Evolutionary conservation across 2,329 filamentous ascomycete species (phyloP).

Genomic region (Rhinocladiella mackenziei): DNA sequence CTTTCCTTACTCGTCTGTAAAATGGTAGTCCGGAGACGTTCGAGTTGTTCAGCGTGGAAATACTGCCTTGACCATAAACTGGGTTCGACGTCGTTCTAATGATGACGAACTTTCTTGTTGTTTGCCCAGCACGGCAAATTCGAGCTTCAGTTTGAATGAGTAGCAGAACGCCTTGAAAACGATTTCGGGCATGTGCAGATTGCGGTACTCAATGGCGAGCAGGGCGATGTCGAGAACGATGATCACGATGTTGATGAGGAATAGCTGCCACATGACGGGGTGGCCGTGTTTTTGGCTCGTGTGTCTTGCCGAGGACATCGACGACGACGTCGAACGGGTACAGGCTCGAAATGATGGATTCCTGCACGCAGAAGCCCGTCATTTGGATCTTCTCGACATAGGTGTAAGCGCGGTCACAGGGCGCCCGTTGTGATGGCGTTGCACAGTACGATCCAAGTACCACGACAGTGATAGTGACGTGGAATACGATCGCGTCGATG

Average conservation of each 20-base stretch:
- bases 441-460: slow-evolving; percentile 36
- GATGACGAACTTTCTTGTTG: slow-evolving; percentile 6
- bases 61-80: too few relatives aligned
- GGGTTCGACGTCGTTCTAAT: too few relatives aligned
- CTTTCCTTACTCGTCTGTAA: slow-evolving; percentile 4
- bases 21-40: slow-evolving; percentile 4
- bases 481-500: slow-evolving; percentile 40
- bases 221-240: slow-evolving; percentile 45
- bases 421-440: slow-evolving; percentile 27
- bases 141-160: slow-evolving; percentile 48
- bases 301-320: background rate
- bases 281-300: slow-evolving; percentile 41
- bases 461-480: slow-evolving; percentile 43
- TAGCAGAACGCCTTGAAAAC: slow-evolving; percentile 46
- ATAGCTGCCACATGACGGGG: slow-evolving; percentile 47
- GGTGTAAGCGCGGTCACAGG: slow-evolving; percentile 38
- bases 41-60: slow-evolving; percentile 2
- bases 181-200: slow-evolving; percentile 44
- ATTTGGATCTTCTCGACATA: slow-evolving; percentile 54
- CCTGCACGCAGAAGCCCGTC: slow-evolving; percentile 54
- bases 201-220: slow-evolving; percentile 42
- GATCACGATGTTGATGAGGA: slow-evolving; percentile 47
- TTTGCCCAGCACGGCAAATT: slow-evolving; percentile 47
- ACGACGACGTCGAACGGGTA: slow-evolving; percentile 50
- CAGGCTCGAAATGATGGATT: slow-evolving; percentile 50